phyloP scores from a whole-genome alignment of 2,329 filamentous ascomycete species.

The Aspergillus unguis region DNA sequence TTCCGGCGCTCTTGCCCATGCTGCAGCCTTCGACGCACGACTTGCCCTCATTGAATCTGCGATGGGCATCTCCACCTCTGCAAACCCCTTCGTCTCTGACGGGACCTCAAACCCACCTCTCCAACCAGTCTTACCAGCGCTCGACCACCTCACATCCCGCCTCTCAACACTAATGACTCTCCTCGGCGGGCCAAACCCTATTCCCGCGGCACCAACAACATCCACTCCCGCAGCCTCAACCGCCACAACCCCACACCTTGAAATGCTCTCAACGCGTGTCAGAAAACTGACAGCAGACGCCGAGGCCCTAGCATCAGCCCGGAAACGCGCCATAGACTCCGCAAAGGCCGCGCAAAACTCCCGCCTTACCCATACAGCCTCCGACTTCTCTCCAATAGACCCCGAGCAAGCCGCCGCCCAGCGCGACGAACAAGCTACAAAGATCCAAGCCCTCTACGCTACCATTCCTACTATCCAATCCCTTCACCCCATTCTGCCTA shows the following conservation, averaged over 20 bases:
- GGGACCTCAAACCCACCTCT: slow-evolving; percentile 50
- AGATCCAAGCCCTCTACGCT: slow-evolving; percentile 88
- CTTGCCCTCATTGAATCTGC: slow-evolving; percentile 74
- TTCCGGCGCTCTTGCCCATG: slow-evolving; percentile 65
- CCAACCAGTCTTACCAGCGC: slow-evolving; percentile 73
- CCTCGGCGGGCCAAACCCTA: slow-evolving; percentile 35
- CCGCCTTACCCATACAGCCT: slow-evolving; percentile 32
- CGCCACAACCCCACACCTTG: slow-evolving; percentile 42
- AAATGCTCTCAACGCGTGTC: slow-evolving; percentile 43
- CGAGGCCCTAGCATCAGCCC: slow-evolving; percentile 42
- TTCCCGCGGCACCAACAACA: slow-evolving; percentile 24
- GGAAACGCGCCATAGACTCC: slow-evolving; percentile 42
- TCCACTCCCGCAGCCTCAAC: slow-evolving; percentile 21
- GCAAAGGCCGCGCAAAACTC: slow-evolving; percentile 42
- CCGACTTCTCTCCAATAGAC: slow-evolving; percentile 49
- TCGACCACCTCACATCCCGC: slow-evolving; percentile 77
- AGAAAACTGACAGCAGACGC: slow-evolving; percentile 45
- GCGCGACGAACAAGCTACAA: slow-evolving; percentile 67
- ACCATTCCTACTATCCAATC: slow-evolving; percentile 85
- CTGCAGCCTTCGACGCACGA: slow-evolving; percentile 82
- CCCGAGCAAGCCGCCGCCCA: slow-evolving; percentile 46
- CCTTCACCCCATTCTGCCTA: slow-evolving; percentile 77
- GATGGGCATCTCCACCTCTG: slow-evolving; percentile 71
- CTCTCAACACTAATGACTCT: slow-evolving; percentile 65
- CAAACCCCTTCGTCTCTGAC: slow-evolving; percentile 51